These are phyloP conservation scores for Phialophora verrucosa DNA, from an alignment of 2,329 filamentous ascomycete genomes.

Conservation along the genomic window DNA sequence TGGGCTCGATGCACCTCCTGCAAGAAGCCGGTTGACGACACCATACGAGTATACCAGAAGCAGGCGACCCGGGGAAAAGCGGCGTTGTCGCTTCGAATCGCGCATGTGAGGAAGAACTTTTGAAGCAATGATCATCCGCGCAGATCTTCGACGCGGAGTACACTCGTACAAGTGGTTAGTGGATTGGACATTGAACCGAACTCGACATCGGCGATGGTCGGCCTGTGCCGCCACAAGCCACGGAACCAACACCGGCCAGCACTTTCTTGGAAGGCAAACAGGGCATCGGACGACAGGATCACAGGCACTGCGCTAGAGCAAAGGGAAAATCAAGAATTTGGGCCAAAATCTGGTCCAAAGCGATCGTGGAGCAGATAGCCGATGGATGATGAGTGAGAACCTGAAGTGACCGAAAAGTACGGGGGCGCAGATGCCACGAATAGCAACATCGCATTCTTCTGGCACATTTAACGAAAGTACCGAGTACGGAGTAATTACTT, in stretches of 20 bases:
- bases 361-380: not conserved
- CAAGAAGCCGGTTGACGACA: not conserved
- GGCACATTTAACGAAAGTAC: too few species aligned
- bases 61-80: not conserved
- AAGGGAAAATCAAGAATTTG: not conserved
- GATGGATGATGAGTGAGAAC: not conserved
- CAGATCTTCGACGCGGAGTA: not conserved
- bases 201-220: slow-evolving; percentile 7
- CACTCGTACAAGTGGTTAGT: not conserved
- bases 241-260: slow-evolving; percentile 12
- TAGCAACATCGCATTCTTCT: not conserved
- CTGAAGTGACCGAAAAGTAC: not conserved
- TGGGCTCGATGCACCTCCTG: not conserved
- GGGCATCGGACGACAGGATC: not conserved
- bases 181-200: not conserved
- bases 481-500: too few species aligned
- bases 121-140: slow-evolving; percentile 8
- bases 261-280: not conserved
- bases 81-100: not conserved
- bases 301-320: not conserved
- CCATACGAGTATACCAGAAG: not conserved
- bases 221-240: slow-evolving; percentile 4
- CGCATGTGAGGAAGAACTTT: not conserved
- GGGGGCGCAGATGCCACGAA: not conserved
- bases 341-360: not conserved